Base-by-base conservation (phyloP, 1,139 yeast species). In the Saccharomyces uvarum region DNA sequence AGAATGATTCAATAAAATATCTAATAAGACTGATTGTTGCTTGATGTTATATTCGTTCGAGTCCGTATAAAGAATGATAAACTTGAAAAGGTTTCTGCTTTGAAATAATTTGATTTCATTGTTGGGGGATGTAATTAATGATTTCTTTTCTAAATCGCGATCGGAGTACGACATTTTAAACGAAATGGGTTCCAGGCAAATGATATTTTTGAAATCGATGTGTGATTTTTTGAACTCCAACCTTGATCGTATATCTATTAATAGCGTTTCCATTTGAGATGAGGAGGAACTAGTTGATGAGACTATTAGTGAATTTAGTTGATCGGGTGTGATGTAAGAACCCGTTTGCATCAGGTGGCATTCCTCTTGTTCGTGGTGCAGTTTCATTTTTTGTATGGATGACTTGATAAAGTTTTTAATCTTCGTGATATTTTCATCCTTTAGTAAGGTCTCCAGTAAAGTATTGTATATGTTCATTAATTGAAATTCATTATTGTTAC, bases 111-210 rank as follows among this genome's bases (percentile, higher is more conserved):
- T 64, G 56, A 77, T 78, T 63, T 86, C 90, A 5, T 61, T 70
- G 8, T 75, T 74, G 1, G 88, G 82, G 5, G 86, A 72, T 5
- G 77, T 75, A 33, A 81, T 69, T 44, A 80, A 72, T 27, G 91
- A 73, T 33, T 80, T 71, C 41, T 76, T 79, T 61, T 84, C 87
- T 29, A 89, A 68, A 53, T 84, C 88, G 52, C 71, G 73, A 62
- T 85, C 91, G 1, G 78, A 75, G 58, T 78, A 74, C 7, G 72
- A 71, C 2, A 73, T 68, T 28, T 77, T 69, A 44, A 80, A 70
- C 4, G 82, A 74, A 3, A 80, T 72, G 0, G 96, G 96, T 55
- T 87, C 95, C 13, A 89, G 78, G 65, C 90, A 86, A 16, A 87
- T 77, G 7, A 84, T 69, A 50, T 84, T 78, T 1, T 73, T 68